These are phyloP conservation scores for Clarkia xantiana DNA, from an alignment of 345 rosid species.

Conservation along the genomic window DNA sequence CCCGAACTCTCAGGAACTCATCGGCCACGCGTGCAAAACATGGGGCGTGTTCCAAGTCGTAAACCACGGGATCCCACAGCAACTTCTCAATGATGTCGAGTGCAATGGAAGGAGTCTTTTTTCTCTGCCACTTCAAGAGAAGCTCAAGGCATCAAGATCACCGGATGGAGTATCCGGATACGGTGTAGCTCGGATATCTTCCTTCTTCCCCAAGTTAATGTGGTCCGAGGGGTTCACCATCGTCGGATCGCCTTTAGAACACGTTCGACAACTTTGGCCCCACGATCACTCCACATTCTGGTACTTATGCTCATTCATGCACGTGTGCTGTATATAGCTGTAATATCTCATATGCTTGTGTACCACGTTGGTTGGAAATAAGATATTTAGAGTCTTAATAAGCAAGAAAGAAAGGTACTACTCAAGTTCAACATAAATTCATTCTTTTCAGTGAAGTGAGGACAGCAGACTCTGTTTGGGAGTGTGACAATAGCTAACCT, in stretches of 20 bases:
- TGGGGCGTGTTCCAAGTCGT: slow-evolving; percentile 75
- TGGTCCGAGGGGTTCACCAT: slow-evolving; percentile 98
- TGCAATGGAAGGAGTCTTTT: slow-evolving; percentile 30
- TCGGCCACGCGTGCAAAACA: slow-evolving; percentile 59
- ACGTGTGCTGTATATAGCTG: not conserved
- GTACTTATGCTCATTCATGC: slow-evolving; percentile 33
- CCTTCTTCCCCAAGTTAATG: slow-evolving; percentile 72
- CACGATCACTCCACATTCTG: slow-evolving; percentile 40
- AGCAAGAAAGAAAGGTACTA: too few species aligned
- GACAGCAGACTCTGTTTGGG: too few species aligned
- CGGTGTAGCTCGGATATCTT: slow-evolving; percentile 63
- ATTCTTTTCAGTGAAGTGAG: too few species aligned
- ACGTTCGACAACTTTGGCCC: slow-evolving; percentile 82
- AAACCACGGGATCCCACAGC: slow-evolving; percentile 55
- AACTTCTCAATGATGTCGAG: slow-evolving; percentile 37
- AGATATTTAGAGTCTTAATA: too few species aligned
- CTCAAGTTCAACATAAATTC: too few species aligned
- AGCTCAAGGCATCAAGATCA: slow-evolving; percentile 55
- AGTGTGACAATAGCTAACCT: too few species aligned
- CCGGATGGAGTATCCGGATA: slow-evolving; percentile 68
- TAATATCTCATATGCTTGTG: not conserved
- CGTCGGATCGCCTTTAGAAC: slow-evolving; percentile 54
- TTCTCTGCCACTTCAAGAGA: slow-evolving; percentile 41
- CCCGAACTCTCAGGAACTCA: slow-evolving; percentile 27
- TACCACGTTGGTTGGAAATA: too few species aligned